Base-by-base conservation (phyloP, 1,284 basidiomycete genomes). In the Sanghuangporus weigelae region DNA sequence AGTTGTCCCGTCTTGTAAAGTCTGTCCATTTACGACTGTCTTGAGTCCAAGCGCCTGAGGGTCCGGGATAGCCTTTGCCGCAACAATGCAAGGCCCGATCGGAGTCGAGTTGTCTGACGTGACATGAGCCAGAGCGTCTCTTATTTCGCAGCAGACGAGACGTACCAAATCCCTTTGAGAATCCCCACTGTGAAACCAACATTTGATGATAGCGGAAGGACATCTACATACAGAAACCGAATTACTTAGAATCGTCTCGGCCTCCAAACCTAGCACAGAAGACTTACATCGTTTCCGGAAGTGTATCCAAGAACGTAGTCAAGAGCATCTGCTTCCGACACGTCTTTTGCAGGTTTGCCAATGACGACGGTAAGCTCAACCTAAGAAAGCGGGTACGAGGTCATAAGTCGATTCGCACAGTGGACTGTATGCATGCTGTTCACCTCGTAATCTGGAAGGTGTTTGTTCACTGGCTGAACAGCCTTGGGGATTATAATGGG, bases 281-380 rank as follows among this genome's bases (percentile, higher is more conserved):
- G 59, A 73, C 81, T 64, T 64, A 92, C 88, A 71, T 94, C 92
- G 70, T 94, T 93, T 1, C 85, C 89, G 7, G 79, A 86, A 1
- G 89, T 92, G 72, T 92, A 94, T 1, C 85, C 93, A 0, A 93
- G 79, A 3, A 96, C 87, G 68, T 93, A 92, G 69, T 92, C 84
- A 57, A 94, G 76, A 0, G 93, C 93, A 3, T 94, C 83, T 0
- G 78, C 81, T 69, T 90, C 88, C 0, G 81, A 79, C 7, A 95
- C 92, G 69, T 96, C 77, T 76, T 89, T 91, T 55, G 89, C 89
- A 0, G 84, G 73, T 70, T 89, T 90, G 19, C 92, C 92, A 53
- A 96, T 92, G 63, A 96, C 88, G 67, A 96, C 83, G 42, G 86
- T 90, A 12, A 97, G 77, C 70, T 97, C 95, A 55, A 92, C 88